A percentile compares a stretch with the other conserved stretches of the same genome.
Conservation (phyloP, 805 yeast genomes). For the Maudiozyma bulderi region DNA sequence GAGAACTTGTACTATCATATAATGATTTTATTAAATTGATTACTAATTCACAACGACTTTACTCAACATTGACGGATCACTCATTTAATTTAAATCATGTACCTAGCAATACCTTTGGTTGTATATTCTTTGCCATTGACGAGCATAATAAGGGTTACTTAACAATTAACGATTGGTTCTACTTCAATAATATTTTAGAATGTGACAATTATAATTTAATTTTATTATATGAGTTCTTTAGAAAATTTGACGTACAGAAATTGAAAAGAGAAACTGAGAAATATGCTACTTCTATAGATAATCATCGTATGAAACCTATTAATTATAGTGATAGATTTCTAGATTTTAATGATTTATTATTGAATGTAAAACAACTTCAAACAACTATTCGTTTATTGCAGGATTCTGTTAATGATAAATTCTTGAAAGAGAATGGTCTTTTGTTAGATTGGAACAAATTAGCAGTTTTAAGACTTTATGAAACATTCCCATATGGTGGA, state of each 20-base stretch:
- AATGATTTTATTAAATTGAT: constrained; percentile 31
- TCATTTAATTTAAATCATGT: constrained; percentile 41
- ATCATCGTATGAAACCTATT: constrained; percentile 24
- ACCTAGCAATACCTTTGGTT: constrained; percentile 50
- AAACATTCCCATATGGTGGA: constrained; percentile 14
- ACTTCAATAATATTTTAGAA: constrained; percentile 49
- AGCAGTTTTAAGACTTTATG: constrained; percentile 21
- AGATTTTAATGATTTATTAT: constrained; percentile 31
- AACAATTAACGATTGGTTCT: constrained; percentile 60
- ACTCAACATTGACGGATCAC: constrained; percentile 29
- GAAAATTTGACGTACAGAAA: constrained; percentile 34
- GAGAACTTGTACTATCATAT: constrained; percentile 28
- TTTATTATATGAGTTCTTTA: constrained; percentile 45
- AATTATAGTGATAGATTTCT: constrained; percentile 32
- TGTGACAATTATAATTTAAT: constrained; percentile 41
- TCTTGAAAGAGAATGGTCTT: constrained; percentile 12
- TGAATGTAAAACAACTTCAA: constrained; percentile 26
- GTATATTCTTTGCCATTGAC: constrained; percentile 77
- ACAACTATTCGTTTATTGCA: constrained; percentile 28
- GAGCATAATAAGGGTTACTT: constrained; percentile 58
- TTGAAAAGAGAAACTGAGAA: constrained; percentile 6
- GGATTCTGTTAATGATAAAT: constrained; percentile 23
- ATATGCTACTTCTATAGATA: constrained; percentile 10
- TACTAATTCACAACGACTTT: constrained; percentile 24
- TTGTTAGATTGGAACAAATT: constrained; percentile 31